Conservation (phyloP, 1,139 yeast species). For the Yamadazyma friedrichii region DNA sequence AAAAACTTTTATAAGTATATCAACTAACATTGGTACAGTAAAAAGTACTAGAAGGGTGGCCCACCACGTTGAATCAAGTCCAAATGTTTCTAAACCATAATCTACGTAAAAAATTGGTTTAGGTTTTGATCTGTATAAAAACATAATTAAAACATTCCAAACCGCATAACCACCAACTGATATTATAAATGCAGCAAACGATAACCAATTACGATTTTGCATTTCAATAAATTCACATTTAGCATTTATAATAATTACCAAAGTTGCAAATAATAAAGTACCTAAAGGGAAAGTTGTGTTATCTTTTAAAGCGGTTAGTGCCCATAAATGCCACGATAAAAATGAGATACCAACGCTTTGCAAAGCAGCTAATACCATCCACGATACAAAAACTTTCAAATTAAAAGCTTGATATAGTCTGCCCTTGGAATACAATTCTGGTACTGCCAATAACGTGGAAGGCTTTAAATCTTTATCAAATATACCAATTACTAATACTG, state of each 20-base stretch:
- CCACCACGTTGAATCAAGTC: conserved; percentile 85
- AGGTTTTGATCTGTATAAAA: conserved; percentile 57
- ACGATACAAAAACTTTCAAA: conserved; percentile 61
- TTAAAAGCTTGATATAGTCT: conserved; percentile 76
- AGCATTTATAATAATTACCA: conserved; percentile 69
- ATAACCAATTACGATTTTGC: conserved; percentile 74
- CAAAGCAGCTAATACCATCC: conserved; percentile 77
- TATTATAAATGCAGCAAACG: conserved; percentile 66
- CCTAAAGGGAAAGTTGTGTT: conserved; percentile 84
- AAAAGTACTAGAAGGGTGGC: conserved; percentile 59
- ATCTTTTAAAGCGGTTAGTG: conserved; percentile 61
- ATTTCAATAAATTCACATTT: conserved; percentile 83
- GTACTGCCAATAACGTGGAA: conserved; percentile 84
- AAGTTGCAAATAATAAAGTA: conserved; percentile 66
- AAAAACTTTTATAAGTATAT: conserved; percentile 58
- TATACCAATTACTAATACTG: conserved; percentile 92
- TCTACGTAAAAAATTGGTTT: conserved; percentile 71
- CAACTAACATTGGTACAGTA: conserved; percentile 62
- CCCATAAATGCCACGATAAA: conserved; percentile 65
- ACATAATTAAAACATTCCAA: conserved; percentile 80
- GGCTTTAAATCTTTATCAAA: conserved; percentile 90
- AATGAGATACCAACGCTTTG: conserved; percentile 77
- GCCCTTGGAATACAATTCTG: conserved; percentile 83
- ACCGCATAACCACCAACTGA: conserved; percentile 85
- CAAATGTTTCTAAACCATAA: conserved; percentile 71